Conservation (phyloP, 371 early-diverging fungal genomes). For the Lichtheimia ornata region DNA sequence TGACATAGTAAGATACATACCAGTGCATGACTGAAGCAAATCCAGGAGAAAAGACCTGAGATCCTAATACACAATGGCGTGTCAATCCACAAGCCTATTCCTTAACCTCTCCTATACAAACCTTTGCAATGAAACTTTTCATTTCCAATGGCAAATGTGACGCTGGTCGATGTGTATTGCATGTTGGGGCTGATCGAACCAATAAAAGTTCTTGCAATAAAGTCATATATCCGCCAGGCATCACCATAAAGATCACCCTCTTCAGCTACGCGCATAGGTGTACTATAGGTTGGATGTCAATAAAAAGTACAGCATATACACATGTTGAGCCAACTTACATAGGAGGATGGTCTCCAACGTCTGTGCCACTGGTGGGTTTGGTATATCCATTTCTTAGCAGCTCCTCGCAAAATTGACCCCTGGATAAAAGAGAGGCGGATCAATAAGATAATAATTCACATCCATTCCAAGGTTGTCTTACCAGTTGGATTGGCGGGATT, state of each 20-base stretch:
- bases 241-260: slow-evolving; percentile 54
- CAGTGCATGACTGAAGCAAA: slow-evolving; percentile 61
- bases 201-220: slow-evolving; percentile 57
- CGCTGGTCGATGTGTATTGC: slow-evolving; percentile 56
- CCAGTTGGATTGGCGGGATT: slow-evolving; percentile 43
- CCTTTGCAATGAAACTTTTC: slow-evolving; percentile 55
- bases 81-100: too few relatives aligned
- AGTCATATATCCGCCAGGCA: slow-evolving; percentile 66
- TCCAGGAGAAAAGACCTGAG: slow-evolving; percentile 38
- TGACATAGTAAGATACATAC: slow-evolving; percentile 11
- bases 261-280: slow-evolving; percentile 48
- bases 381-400: slow-evolving; percentile 36
- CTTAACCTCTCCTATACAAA: not conserved
- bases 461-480: slow-evolving; percentile 1
- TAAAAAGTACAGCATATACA: not conserved
- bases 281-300: slow-evolving; percentile 23
- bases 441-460: not conserved
- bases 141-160: slow-evolving; percentile 47
- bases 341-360: slow-evolving; percentile 55
- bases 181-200: slow-evolving; percentile 64
- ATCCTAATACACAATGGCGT: slow-evolving; percentile 1
- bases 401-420: slow-evolving; percentile 36
- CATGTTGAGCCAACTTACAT: slow-evolving; percentile 26
- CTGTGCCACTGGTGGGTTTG: slow-evolving; percentile 48
- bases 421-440: slow-evolving; percentile 3